Evolutionary conservation across 2,329 filamentous ascomycete species (phyloP), one percentile per base, ranked within the genome.

Genomic region (Penicillium sclerotigenum): DNA sequence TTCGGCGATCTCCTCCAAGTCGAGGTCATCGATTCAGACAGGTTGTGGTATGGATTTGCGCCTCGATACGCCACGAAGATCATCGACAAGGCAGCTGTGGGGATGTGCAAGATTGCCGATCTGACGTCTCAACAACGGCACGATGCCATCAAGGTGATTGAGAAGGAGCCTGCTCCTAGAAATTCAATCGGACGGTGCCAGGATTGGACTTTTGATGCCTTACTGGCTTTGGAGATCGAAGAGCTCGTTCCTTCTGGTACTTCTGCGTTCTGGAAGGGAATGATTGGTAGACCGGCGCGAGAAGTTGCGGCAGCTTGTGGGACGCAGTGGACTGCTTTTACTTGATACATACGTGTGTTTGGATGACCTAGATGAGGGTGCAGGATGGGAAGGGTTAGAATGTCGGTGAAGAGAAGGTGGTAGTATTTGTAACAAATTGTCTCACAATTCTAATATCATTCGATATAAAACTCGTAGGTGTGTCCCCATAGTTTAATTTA

Each of bases 1-100:
- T 57, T 61, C 36, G 65, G 65, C 41, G 67, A 69, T 57, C 62
- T 69, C 10, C 59, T 68, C n/a, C 63, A 68, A 49, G 66, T 69
- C 34, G 56, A 59, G 13, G 37, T 62, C 22, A 59, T 69, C 42
- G 61, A 67, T 31, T 36, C 62, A 2, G 42, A 61, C 2, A 55
- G 49, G 34, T 47, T 68, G 1, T 68, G 66, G 61, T 68, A 65
- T 43, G 58, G 64, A 26, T 67, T 64, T 22, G 61, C 66, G 37
- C 50, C 58, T 3, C 58, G 65, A 9, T 59, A 60, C 38, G 58
- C 59, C n/a, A 64, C 61, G 4, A 55, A 62, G 18, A 51, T 68
- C n/a, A 47, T 59, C 38, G 61, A 61, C 7, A 59, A 63, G 49
- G 59, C 59, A 20, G 67, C 66, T 1, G 56, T 65, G 7, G 67